A percentile compares a stretch with the other conserved stretches of the same genome.
phyloP scores from a whole-genome alignment of 1,284 basidiomycete species.

The Tremellales sp. region DNA sequence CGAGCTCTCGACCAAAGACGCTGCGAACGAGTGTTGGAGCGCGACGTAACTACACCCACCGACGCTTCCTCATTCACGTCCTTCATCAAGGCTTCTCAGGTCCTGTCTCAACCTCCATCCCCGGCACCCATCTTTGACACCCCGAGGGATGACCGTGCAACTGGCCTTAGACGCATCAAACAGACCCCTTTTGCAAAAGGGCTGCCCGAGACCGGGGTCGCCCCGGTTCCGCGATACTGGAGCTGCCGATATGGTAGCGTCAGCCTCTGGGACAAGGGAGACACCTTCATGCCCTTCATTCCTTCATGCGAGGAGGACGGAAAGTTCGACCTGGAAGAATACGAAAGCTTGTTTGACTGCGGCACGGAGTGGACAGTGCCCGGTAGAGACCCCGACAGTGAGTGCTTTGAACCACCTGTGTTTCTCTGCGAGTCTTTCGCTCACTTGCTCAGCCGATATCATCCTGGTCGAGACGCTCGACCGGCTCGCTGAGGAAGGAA shows the following conservation, averaged over 20 bases:
- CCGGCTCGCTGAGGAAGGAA: neutral
- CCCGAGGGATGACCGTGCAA: too few relatives aligned
- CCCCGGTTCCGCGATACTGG: neutral
- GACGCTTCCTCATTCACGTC: neutral
- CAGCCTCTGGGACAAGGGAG: neutral
- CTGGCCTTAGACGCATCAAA: too few relatives aligned
- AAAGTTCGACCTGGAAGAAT: neutral
- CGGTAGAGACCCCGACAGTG: neutral
- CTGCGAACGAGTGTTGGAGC: too few relatives aligned
- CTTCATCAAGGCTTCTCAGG: neutral
- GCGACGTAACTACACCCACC: too few relatives aligned
- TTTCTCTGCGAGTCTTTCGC: neutral
- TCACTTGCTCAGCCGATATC: slow-evolving; percentile 3
- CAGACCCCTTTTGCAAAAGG: too few relatives aligned
- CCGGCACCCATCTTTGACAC: neutral
- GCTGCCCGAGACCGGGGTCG: neutral
- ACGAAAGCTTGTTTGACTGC: neutral
- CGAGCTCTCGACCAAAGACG: too few relatives aligned
- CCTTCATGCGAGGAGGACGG: neutral
- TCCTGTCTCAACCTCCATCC: too few relatives aligned
- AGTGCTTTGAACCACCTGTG: neutral
- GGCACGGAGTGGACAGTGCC: neutral
- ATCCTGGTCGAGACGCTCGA: slow-evolving; percentile 5
- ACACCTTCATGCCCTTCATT: neutral
- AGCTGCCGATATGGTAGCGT: too few relatives aligned